These are phyloP conservation scores for Dioscorea zingiberensis DNA, from an alignment of 106 monocot genomes.

Conservation along the genomic window DNA sequence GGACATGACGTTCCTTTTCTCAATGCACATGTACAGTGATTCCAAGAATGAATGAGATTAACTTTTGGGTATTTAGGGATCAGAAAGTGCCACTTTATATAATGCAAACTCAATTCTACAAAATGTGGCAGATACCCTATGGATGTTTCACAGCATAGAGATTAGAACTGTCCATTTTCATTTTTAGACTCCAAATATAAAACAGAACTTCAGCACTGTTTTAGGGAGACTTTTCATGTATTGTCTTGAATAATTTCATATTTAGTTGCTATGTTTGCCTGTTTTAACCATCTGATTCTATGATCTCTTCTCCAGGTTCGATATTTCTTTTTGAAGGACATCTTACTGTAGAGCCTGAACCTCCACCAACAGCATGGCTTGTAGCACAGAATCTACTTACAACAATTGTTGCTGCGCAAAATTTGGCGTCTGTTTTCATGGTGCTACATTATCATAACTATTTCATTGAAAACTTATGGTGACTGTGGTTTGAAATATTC, in stretches of 20 bases:
- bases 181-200: neutral
- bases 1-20: too few relatives aligned
- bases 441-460: too few relatives aligned
- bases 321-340: slow-evolving; percentile 97
- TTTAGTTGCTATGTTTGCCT: neutral
- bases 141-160: too few relatives aligned
- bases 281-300: neutral
- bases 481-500: too few relatives aligned
- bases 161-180: neutral
- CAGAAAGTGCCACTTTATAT: neutral
- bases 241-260: neutral
- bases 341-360: slow-evolving; percentile 79
- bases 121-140: too few relatives aligned
- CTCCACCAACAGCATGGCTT: slow-evolving; percentile 94
- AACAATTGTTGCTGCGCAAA: slow-evolving; percentile 56
- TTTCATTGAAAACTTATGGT: too few relatives aligned
- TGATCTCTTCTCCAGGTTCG: slow-evolving; percentile 26
- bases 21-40: neutral
- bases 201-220: neutral
- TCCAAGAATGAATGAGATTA: neutral
- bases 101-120: neutral
- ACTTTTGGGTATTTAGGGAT: too few relatives aligned
- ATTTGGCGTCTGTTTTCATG: slow-evolving; percentile 18
- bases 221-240: neutral
- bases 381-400: slow-evolving; percentile 84